phyloP scores from a whole-genome alignment of 2,329 filamentous ascomycete genomes.

The Fusarium clavum region DNA sequence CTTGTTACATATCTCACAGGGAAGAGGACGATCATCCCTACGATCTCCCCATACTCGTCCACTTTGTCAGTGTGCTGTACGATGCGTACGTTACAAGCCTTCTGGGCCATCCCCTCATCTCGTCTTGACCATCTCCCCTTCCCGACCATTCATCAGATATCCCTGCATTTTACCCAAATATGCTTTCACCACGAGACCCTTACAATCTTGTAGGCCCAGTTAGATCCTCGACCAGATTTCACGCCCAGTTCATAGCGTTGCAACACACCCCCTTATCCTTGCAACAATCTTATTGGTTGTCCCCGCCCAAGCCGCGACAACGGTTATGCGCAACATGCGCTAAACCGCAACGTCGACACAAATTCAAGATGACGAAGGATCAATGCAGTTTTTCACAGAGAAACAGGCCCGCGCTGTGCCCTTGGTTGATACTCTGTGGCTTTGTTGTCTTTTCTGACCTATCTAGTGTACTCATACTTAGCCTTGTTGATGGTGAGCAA shows the following conservation, averaged over 20 bases:
- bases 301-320: conserved; percentile 56
- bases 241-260: conserved; percentile 23
- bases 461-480: neutral
- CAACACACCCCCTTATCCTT: conserved; percentile 45
- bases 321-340: conserved; percentile 67
- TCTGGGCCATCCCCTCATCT: conserved; percentile 34
- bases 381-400: conserved; percentile 55
- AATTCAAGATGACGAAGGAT: conserved; percentile 58
- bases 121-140: conserved; percentile 34
- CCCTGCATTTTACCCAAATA: conserved; percentile 35
- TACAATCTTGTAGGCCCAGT: conserved; percentile 27
- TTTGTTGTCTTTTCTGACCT: conserved; percentile 10
- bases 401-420: conserved; percentile 46
- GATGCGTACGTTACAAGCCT: conserved; percentile 8
- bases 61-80: conserved; percentile 15
- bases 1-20: conserved; percentile 39
- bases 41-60: conserved; percentile 41
- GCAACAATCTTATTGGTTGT: conserved; percentile 54
- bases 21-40: conserved; percentile 43
- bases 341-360: conserved; percentile 60
- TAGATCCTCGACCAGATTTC: conserved; percentile 19
- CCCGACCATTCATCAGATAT: conserved; percentile 23
- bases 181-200: conserved; percentile 35
- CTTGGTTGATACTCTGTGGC: conserved; percentile 29
- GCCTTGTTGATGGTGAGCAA: conserved; percentile 25